These are phyloP conservation scores for Fusarium duplospermum DNA, from an alignment of 2,329 filamentous ascomycete species.

Conservation along the genomic window DNA sequence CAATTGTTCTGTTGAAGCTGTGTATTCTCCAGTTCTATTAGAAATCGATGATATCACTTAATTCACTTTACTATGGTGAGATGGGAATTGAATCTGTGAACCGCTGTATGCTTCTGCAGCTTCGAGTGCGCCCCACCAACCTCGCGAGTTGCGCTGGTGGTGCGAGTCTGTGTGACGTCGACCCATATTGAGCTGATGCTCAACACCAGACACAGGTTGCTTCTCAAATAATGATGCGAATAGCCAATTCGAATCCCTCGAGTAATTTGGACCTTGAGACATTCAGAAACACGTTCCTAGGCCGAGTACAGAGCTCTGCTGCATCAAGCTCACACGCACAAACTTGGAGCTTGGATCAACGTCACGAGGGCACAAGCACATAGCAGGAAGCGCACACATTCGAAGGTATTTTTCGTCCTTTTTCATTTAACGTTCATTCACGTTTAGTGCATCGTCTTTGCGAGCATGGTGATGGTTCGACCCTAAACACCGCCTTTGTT, in stretches of 20 bases:
- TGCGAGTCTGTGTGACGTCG: conserved; percentile 26
- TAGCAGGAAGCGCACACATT: conserved; percentile 6
- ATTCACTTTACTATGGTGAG: neutral
- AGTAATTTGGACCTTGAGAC: neutral
- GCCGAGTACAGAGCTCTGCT: neutral
- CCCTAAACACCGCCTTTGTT: conserved; percentile 47
- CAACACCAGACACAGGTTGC: conserved; percentile 17
- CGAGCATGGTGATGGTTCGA: conserved; percentile 43
- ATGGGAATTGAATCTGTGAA: neutral
- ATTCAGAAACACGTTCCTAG: neutral
- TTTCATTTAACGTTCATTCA: conserved; percentile 42
- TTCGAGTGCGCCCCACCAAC: neutral
- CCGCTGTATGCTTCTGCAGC: neutral
- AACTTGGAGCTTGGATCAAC: neutral
- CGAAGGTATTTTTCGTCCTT: conserved; percentile 38
- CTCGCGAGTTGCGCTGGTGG: neutral
- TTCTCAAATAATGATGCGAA: neutral
- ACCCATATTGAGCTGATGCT: conserved; percentile 6
- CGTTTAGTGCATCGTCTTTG: conserved; percentile 40
- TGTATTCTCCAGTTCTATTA: neutral
- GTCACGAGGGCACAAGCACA: conserved; percentile 18
- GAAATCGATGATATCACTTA: neutral
- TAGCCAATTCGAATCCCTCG: neutral
- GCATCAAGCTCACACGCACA: neutral
- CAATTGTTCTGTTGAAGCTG: neutral